These are phyloP conservation scores for Colletotrichum simmondsii DNA, from an alignment of 2,329 filamentous ascomycete species.

Conservation along the genomic window DNA sequence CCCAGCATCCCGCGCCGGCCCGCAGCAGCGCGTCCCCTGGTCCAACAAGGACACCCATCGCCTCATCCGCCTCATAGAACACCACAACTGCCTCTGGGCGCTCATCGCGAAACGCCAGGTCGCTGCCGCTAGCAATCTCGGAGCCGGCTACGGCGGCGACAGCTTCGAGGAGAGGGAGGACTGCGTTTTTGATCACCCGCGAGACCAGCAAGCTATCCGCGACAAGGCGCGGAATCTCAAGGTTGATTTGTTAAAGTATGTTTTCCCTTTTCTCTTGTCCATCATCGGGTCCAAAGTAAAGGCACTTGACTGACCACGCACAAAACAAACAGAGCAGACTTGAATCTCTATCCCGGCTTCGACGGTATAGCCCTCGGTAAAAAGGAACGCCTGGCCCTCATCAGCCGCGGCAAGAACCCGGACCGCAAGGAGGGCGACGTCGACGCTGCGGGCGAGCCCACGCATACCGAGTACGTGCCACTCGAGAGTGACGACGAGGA, in stretches of 20 bases:
- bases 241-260: constrained; percentile 59
- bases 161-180: constrained; percentile 33
- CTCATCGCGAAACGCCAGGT: constrained; percentile 41
- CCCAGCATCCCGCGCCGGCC: constrained; percentile 4
- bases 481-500: background rate
- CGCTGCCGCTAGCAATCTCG: constrained; percentile 11
- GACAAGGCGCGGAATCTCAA: constrained; percentile 70
- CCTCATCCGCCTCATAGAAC: constrained; percentile 55
- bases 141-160: background rate
- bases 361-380: constrained; percentile 60
- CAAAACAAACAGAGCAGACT: constrained; percentile 50
- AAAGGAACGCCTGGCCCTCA: constrained; percentile 59
- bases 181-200: constrained; percentile 53
- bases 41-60: constrained; percentile 50
- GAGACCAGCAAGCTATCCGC: constrained; percentile 66
- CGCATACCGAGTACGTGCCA: constrained; percentile 46
- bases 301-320: too few relatives aligned
- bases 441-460: constrained; percentile 49
- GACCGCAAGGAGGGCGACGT: constrained; percentile 58
- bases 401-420: constrained; percentile 58
- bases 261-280: background rate
- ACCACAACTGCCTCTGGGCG: constrained; percentile 51
- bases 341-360: constrained; percentile 57
- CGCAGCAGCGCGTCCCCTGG: constrained; percentile 51
- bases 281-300: too few relatives aligned